Percentiles rank a stretch among this genome's conserved stretches.
Evolutionary conservation across 176 grass and related monocot species (phyloP).

Genomic region (Oryza glaberrima): DNA sequence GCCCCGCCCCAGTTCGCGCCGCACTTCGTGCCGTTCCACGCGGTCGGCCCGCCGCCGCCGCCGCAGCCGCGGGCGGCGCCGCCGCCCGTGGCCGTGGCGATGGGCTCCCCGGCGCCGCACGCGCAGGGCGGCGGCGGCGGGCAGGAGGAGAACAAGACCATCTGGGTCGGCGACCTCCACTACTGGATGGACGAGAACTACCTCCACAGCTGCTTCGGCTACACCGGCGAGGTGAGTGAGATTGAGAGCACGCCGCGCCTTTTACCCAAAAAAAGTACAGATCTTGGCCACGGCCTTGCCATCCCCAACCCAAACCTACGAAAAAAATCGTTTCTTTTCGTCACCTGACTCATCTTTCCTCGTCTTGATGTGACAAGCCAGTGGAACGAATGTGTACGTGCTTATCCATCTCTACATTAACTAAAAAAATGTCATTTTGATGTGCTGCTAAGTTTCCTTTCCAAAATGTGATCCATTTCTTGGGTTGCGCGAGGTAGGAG

Average conservation of each 20-base stretch:
- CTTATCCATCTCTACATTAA: neutral
- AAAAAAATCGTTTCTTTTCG: constrained; percentile 35
- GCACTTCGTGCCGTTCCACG: constrained; percentile 82
- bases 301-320: neutral
- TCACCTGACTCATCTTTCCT: constrained; percentile 3
- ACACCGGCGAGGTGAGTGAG: constrained; percentile 89
- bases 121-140: constrained; percentile 34
- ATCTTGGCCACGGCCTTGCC: constrained; percentile 42
- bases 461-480: constrained; percentile 34
- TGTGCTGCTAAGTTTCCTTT: constrained; percentile 27
- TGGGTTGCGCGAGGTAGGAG: constrained; percentile 12
- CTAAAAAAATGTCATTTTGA: constrained; percentile 42
- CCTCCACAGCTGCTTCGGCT: constrained; percentile 89
- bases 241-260: constrained; percentile 29
- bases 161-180: constrained; percentile 99
- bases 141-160: constrained; percentile 91
- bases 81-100: neutral
- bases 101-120: constrained; percentile 39
- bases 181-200: constrained; percentile 99
- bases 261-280: constrained; percentile 2
- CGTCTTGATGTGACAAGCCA: constrained; percentile 53
- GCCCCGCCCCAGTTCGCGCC: constrained; percentile 75
- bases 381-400: constrained; percentile 7
- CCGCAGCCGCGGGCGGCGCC: constrained; percentile 24
- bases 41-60: constrained; percentile 43